Percentiles rank a stretch among this genome's conserved stretches.
Evolutionary conservation across 768 basidiomycete genomes (phyloP).

Genomic region (Tephrocybe sp.): DNA sequence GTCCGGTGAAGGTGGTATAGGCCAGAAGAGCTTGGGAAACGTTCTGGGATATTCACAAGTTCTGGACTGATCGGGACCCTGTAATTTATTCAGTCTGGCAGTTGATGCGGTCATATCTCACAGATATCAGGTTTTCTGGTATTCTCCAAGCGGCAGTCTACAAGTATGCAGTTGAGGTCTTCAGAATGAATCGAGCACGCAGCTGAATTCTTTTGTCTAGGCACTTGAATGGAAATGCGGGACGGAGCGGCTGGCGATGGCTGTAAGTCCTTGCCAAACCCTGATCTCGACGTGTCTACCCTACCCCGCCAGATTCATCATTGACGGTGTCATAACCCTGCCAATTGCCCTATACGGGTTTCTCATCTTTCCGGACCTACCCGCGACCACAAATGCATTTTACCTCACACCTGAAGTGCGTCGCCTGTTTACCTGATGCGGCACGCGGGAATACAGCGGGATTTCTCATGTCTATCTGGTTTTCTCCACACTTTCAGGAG

Average conservation of each 20-base stretch:
- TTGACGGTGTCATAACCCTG: conserved; percentile 70
- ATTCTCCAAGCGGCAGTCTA: conserved; percentile 66
- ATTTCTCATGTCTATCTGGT: conserved; percentile 6
- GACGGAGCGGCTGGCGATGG: conserved; percentile 71
- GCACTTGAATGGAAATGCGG: conserved; percentile 49
- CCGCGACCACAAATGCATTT: conserved; percentile 60
- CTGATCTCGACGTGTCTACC: conserved; percentile 3
- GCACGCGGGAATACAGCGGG: background rate
- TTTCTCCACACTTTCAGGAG: conserved; percentile 40
- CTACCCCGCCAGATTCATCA: conserved; percentile 49
- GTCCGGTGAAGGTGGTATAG: conserved; percentile 59
- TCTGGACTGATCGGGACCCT: conserved; percentile 62
- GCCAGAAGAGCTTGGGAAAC: conserved; percentile 66
- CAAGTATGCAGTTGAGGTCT: too few species aligned
- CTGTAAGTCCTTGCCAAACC: conserved; percentile 37
- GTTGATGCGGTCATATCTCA: background rate
- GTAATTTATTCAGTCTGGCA: conserved; percentile 31
- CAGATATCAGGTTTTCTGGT: conserved; percentile 54
- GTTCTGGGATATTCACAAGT: conserved; percentile 71
- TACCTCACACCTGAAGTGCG: conserved; percentile 60
- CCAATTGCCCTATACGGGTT: conserved; percentile 75
- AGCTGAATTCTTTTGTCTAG: conserved; percentile 29
- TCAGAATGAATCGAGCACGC: too few species aligned
- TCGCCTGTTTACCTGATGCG: background rate
- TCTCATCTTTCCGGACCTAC: conserved; percentile 71